phyloP scores from a whole-genome alignment of 176 grass and related monocot genomes.

The Panicum miliaceum region DNA sequence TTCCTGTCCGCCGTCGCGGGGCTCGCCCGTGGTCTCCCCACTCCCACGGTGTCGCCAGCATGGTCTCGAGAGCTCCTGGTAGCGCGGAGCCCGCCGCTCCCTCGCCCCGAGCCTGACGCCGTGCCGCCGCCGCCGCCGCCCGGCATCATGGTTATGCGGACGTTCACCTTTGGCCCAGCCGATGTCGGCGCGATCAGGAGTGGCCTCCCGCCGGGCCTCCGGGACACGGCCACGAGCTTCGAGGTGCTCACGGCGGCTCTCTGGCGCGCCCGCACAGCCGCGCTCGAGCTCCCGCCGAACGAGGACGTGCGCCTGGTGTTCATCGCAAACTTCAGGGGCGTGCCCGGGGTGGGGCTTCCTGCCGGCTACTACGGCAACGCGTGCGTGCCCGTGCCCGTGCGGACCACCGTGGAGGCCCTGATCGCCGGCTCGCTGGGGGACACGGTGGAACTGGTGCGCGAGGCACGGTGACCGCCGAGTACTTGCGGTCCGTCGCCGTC shows the following conservation, averaged over 20 bases:
- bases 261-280: conserved; percentile 40
- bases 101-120: conserved; percentile 42
- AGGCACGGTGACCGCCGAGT: conserved; percentile 39
- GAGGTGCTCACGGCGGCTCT: conserved; percentile 37
- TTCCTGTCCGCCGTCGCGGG: conserved; percentile 47
- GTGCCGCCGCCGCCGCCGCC: background rate
- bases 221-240: conserved; percentile 18
- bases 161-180: conserved; percentile 33
- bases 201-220: background rate
- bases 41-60: background rate
- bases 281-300: background rate
- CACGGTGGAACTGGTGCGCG: conserved; percentile 34
- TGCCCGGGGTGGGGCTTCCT: conserved; percentile 17
- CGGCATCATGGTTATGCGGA: background rate
- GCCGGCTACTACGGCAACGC: conserved; percentile 62
- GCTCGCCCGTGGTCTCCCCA: conserved; percentile 32
- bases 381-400: background rate
- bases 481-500: conserved; percentile 34
- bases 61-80: conserved; percentile 62
- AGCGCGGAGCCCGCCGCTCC: conserved; percentile 34
- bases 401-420: background rate
- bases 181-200: conserved; percentile 12
- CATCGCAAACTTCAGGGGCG: conserved; percentile 28
- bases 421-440: background rate
- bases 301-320: conserved; percentile 17